phyloP scores from a whole-genome alignment of 306 rosid genomes.

The Parietaria judaica region DNA sequence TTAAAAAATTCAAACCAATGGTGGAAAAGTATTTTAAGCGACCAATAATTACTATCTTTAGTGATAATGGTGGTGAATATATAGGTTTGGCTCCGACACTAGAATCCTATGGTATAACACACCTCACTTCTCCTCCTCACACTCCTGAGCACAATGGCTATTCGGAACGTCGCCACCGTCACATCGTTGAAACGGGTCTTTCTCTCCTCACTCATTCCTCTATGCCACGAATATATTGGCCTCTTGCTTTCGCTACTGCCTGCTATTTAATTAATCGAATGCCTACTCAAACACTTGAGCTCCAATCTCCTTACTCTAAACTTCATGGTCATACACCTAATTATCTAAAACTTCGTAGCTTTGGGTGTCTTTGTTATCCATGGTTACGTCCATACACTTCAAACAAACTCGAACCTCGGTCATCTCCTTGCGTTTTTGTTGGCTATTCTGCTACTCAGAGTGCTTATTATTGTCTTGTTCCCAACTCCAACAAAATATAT shows the following conservation, averaged over 20 bases:
- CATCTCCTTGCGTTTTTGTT: background rate
- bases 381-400: background rate
- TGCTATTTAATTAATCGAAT: too few species aligned
- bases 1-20: background rate
- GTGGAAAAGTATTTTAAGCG: background rate
- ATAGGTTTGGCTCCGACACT: too few species aligned
- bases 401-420: background rate
- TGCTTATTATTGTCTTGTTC: background rate
- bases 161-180: too few species aligned
- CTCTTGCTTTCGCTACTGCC: too few species aligned
- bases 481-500: background rate
- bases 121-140: background rate
- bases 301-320: background rate
- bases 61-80: background rate
- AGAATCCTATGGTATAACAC: background rate
- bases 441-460: too few species aligned
- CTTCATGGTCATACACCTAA: background rate
- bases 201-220: too few species aligned
- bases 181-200: too few species aligned
- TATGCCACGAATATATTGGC: too few species aligned
- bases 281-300: too few species aligned
- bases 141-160: too few species aligned
- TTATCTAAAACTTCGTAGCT: background rate
- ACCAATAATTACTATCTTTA: background rate
- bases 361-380: slow-evolving; percentile 3